These are phyloP conservation scores for Meyerozyma smithsonii DNA, from an alignment of 1,139 yeast species.

Conservation along the genomic window DNA sequence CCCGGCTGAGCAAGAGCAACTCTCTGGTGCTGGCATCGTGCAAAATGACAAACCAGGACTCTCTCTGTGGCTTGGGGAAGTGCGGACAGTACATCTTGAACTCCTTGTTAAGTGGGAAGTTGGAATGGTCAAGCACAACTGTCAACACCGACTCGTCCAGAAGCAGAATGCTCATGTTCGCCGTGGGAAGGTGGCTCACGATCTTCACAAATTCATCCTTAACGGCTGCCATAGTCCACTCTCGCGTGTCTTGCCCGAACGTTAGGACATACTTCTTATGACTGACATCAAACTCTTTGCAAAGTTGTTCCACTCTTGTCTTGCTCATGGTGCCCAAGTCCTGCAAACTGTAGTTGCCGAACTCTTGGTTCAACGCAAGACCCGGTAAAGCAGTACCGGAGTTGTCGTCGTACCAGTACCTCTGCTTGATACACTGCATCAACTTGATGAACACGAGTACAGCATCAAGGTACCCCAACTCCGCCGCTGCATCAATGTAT, in stretches of 20 bases:
- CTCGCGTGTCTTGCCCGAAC: background rate
- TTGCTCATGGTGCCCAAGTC: conserved; percentile 20
- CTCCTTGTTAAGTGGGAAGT: conserved; percentile 50
- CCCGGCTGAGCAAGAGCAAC: conserved; percentile 59
- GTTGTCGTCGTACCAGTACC: conserved; percentile 79
- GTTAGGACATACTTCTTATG: background rate
- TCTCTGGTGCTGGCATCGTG: conserved; percentile 45
- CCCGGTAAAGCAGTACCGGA: conserved; percentile 75
- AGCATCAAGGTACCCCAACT: conserved; percentile 64
- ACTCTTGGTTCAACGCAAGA: conserved; percentile 22
- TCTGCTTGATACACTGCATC: conserved; percentile 89
- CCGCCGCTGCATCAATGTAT: conserved; percentile 84
- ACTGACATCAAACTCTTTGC: conserved; percentile 19
- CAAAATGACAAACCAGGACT: conserved; percentile 83
- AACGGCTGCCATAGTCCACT: conserved; percentile 13
- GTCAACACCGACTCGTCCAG: conserved; percentile 21
- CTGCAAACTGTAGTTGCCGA: conserved; percentile 8
- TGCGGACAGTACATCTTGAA: conserved; percentile 71
- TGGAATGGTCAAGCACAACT: conserved; percentile 50
- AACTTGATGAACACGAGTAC: conserved; percentile 57
- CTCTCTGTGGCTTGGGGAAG: conserved; percentile 89
- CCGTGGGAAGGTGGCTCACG: conserved; percentile 47
- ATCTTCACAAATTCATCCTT: conserved; percentile 37
- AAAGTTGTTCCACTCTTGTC: conserved; percentile 22
- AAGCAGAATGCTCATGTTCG: conserved; percentile 33